Conservation (phyloP, 352 stramenopile species). For the Phytophthora syringae region DNA sequence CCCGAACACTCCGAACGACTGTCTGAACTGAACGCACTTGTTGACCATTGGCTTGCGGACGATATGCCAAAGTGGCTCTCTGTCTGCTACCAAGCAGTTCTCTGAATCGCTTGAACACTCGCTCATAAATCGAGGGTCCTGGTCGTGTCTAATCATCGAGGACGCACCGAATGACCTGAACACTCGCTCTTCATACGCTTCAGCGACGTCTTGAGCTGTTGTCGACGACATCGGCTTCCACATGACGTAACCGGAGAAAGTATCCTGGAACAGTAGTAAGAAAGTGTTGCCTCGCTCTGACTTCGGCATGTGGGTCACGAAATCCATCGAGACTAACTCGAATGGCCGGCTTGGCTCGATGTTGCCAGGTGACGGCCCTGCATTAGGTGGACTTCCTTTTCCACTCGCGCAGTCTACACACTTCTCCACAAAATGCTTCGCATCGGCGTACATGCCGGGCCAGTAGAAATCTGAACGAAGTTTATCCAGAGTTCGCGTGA, state of each 20-base stretch:
- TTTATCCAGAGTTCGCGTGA: no score
- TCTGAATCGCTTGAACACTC: constrained; percentile 2
- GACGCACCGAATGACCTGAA: background rate
- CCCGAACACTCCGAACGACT: constrained; percentile 4
- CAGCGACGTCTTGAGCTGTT: background rate
- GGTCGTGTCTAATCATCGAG: background rate
- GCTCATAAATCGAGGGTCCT: background rate
- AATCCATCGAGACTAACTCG: background rate
- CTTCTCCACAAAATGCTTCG: background rate
- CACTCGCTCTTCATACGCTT: background rate
- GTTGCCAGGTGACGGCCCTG: background rate
- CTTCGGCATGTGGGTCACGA: background rate
- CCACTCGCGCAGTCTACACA: background rate
- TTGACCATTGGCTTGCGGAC: constrained; percentile 10
- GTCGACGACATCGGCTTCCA: background rate
- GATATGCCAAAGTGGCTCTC: constrained; percentile 11
- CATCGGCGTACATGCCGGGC: background rate
- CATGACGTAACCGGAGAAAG: background rate
- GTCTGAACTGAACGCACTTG: constrained; percentile 6
- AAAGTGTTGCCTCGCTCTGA: background rate
- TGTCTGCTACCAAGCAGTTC: constrained; percentile 5
- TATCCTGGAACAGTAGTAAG: background rate
- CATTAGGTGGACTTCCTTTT: background rate
- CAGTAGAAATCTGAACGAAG: constrained; percentile 1
- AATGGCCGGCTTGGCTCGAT: background rate